A percentile compares a stretch with the other conserved stretches of the same genome.
Conservation (phyloP, 495 filamentous ascomycete species). For the Pyrenula massariospora region DNA sequence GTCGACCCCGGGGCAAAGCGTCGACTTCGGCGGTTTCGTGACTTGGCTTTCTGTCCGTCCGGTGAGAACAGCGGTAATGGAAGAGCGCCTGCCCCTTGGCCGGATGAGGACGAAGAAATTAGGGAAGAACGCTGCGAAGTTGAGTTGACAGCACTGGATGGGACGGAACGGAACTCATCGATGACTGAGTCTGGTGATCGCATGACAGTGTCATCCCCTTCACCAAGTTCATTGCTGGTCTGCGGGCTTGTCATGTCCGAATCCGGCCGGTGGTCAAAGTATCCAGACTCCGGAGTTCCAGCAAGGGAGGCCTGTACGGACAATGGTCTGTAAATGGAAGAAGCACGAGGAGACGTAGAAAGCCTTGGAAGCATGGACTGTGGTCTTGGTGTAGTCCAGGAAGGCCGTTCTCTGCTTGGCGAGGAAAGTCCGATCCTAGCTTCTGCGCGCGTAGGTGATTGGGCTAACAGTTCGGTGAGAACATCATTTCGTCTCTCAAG, state of each 20-base stretch:
- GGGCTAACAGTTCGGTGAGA: constrained; percentile 23
- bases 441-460: constrained; percentile 19
- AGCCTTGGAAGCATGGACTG: constrained; percentile 15
- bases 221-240: background rate
- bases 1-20: constrained; percentile 22
- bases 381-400: constrained; percentile 10
- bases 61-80: constrained; percentile 7
- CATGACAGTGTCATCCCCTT: background rate
- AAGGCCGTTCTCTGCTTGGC: constrained; percentile 6
- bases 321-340: constrained; percentile 3
- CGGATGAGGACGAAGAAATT: constrained; percentile 10
- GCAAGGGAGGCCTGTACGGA: background rate
- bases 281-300: background rate
- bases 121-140: constrained; percentile 11
- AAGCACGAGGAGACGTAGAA: constrained; percentile 8
- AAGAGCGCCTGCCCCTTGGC: constrained; percentile 4
- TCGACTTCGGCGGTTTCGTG: constrained; percentile 20
- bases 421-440: constrained; percentile 8
- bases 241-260: background rate
- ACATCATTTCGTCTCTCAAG: constrained; percentile 26
- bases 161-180: background rate
- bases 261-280: too few relatives aligned
- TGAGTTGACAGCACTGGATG: background rate
- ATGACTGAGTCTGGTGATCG: background rate
- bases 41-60: constrained; percentile 3